Base-by-base conservation (phyloP, 2,329 filamentous ascomycete genomes). In the Nemania sp. region DNA sequence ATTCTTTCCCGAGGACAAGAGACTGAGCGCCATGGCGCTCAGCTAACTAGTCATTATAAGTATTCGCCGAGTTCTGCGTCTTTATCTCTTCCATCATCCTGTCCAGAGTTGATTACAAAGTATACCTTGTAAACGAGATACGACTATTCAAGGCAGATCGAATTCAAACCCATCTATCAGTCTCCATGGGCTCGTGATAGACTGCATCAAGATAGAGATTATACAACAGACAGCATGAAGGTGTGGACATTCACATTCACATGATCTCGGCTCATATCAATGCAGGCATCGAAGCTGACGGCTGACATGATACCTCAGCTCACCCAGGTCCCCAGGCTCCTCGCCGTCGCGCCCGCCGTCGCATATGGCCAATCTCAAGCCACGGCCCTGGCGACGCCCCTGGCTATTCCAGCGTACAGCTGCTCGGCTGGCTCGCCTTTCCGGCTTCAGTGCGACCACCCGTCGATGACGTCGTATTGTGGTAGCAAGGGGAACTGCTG, bases 401-500 rank as follows among this genome's bases (percentile, higher is more conserved):
- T 43, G 32, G 43, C 10, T 2, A 20, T 48, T 18, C 53, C 53
- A 3, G 9, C 32, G 12, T 57, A 50, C 46, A 43, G 45, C 37
- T 57, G 54, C 46, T 29, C 32, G 5, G 15, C 43, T 17, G 18
- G 35, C 20, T 49, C 37, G 11, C 25, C 35, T 17, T 57, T 49
- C 35, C 46, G 46, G 37, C 54, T 50, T 11, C 54, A 49, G 21
- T 56, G 54, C 35, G 54, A 48, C 21, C 37, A 40, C 43, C 54
- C 54, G n/a, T 48, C 43, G 11, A 56, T 56, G 42, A 49, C 35
- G 21, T 20, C 25, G 18, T 56, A 37, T 12, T 56, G 54, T n/a
- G 45, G 54, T 15, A 45, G 46, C 5, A 48, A 42, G 13, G 54
- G 54, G 45, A 56, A 39, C 13, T 49, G 54, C 45, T 49, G 45